Base-by-base conservation (phyloP, 805 yeast species). In the Jamesozyma jinghongensis region DNA sequence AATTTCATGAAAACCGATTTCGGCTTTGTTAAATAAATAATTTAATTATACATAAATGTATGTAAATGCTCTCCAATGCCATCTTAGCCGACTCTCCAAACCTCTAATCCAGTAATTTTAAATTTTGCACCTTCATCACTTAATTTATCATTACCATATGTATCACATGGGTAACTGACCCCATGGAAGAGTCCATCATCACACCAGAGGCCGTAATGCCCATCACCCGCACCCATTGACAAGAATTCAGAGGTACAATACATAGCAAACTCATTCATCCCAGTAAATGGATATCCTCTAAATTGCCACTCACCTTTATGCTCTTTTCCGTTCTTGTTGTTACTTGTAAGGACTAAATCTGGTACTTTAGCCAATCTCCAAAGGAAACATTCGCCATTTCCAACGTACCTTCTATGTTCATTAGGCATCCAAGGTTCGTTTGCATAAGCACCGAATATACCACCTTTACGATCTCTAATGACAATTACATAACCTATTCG, bases 311-410 rank as follows among this genome's bases (percentile, higher is more conserved):
- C 17, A 40, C 37, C 34, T 4, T 37, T 27, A 28, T 34, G 13
- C 19, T 38, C 39, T 19, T 46, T 42, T 6, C 48, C 50, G 13
- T 45, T 48, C 46, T 41, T 29, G 12, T 29, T 19, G n/a, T n/a
- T n/a, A n/a, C n/a, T n/a, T n/a, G n/a, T n/a, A 7, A 38, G 32
- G 13, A n/a, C 34, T n/a, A 41, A 32, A 38, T 62, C 58, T 25
- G 61, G 62, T 5, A 69, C 68, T 25, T 56, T 62, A 46, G 76
- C 83, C n/a, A 74, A 54, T 48, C 80, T 83, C 95, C 96, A 90
- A 18, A 90, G 68, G 52, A 92, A 88, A 56, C 97, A 87, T 59
- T 90, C 96, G 1, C 97, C 96, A 62, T 88, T 88, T 1, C 98
- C 98, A 51, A 80, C 83, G 63, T 79, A 90, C 42, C 85, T 70